phyloP scores from a whole-genome alignment of 2,329 filamentous ascomycete genomes.

The Aureobasidium sp. region DNA sequence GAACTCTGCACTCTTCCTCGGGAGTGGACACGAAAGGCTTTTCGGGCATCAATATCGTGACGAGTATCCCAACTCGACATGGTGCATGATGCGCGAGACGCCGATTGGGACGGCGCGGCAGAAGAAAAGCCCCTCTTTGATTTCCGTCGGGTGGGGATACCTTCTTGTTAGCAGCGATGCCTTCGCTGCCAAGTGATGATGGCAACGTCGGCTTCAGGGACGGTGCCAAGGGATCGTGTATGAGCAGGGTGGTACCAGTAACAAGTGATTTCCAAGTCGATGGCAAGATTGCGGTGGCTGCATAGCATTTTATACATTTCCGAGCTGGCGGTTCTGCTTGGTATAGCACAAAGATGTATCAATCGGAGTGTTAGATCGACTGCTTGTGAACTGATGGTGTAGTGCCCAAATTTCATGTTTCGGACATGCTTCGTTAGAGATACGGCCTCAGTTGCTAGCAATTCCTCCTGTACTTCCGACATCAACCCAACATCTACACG shows the following conservation, averaged over 20 bases:
- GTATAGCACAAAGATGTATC: fast-evolving
- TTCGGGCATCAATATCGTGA: slow-evolving; percentile 1
- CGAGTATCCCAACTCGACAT: neutral
- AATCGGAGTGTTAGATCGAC: neutral
- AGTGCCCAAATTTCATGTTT: neutral
- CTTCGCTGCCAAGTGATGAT: too few relatives aligned
- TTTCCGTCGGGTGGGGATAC: too few relatives aligned
- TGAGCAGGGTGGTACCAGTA: neutral
- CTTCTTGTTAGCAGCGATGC: too few relatives aligned
- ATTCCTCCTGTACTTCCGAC: neutral
- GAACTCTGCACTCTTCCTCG: too few relatives aligned
- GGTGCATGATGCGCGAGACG: neutral
- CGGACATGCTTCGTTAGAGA: neutral
- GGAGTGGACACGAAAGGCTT: neutral
- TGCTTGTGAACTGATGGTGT: too few relatives aligned
- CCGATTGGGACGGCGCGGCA: neutral
- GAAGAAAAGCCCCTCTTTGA: neutral
- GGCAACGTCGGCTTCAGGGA: neutral
- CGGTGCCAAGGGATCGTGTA: neutral
- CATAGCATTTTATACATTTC: neutral
- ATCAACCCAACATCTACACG: too few relatives aligned
- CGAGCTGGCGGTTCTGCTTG: fast-evolving
- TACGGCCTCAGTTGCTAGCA: neutral
- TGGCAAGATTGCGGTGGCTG: neutral
- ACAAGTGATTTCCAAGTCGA: neutral